A percentile compares a stretch with the other conserved stretches of the same genome.
phyloP scores from a whole-genome alignment of 345 rosid species.

The Litchi chinensis region DNA sequence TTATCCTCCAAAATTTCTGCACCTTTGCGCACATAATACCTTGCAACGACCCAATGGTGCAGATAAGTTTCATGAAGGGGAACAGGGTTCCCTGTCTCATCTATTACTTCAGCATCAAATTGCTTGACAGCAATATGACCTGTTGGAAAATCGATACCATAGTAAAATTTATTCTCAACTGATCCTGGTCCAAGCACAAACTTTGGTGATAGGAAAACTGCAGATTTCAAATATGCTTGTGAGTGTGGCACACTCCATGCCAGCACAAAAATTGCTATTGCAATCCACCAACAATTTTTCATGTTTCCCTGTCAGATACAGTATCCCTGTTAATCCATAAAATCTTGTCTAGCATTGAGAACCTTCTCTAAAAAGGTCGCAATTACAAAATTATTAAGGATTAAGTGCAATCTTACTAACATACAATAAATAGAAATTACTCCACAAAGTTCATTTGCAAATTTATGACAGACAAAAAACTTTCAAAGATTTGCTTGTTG shows the following conservation, averaged over 20 bases:
- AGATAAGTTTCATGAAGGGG: constrained; percentile 88
- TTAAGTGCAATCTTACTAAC: neutral
- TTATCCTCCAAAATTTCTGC: constrained; percentile 14
- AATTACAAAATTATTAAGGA: neutral
- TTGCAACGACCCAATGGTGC: constrained; percentile 82
- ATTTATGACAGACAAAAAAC: neutral
- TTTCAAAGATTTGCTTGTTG: neutral
- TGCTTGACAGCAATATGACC: constrained; percentile 81
- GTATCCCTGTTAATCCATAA: neutral
- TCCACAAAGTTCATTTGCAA: neutral
- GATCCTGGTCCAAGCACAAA: constrained; percentile 82
- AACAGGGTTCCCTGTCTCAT: constrained; percentile 61
- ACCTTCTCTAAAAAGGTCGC: neutral
- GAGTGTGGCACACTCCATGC: constrained; percentile 22
- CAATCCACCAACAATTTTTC: constrained; percentile 27
- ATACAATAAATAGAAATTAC: neutral
- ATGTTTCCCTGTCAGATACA: constrained; percentile 34
- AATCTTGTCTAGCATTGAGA: neutral
- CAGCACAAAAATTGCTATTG: constrained; percentile 29
- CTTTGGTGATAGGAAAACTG: constrained; percentile 65
- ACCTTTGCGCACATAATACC: constrained; percentile 44
- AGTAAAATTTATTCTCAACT: constrained; percentile 51
- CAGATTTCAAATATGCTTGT: constrained; percentile 35
- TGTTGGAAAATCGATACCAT: constrained; percentile 69
- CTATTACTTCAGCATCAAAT: constrained; percentile 72